A percentile compares a stretch with the other conserved stretches of the same genome.
Evolutionary conservation across 768 basidiomycete genomes (phyloP).

Genomic region (Phaffia australis): DNA sequence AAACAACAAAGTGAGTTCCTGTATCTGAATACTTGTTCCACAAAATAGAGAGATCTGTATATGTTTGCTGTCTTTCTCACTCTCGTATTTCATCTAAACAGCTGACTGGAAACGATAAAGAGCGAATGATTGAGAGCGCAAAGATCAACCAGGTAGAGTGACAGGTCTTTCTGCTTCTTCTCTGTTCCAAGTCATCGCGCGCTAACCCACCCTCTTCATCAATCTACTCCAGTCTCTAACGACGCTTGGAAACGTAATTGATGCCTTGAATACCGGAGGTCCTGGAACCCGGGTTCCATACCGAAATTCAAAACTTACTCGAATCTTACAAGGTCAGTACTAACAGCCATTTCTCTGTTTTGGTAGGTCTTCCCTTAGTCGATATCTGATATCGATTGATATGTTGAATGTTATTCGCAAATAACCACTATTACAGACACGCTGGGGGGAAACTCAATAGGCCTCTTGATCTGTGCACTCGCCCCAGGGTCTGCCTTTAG

Average conservation of each 20-base stretch:
- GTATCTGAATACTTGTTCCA: background rate
- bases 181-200: background rate
- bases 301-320: slow-evolving; percentile 76
- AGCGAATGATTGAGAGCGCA: slow-evolving; percentile 75
- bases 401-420: background rate
- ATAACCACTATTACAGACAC: slow-evolving; percentile 46
- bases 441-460: slow-evolving; percentile 67
- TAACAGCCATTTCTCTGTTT: background rate
- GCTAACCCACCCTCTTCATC: background rate
- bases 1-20: slow-evolving; percentile 61
- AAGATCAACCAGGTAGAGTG: slow-evolving; percentile 72
- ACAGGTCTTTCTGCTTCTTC: background rate
- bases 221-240: slow-evolving; percentile 48
- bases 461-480: slow-evolving; percentile 73
- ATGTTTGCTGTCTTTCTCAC: background rate
- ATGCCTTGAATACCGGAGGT: slow-evolving; percentile 22
- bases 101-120: slow-evolving; percentile 70
- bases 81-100: slow-evolving; percentile 1
- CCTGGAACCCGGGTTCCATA: slow-evolving; percentile 61
- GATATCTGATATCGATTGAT: background rate
- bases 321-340: slow-evolving; percentile 56
- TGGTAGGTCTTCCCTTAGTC: background rate
- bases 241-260: slow-evolving; percentile 59
- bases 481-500: slow-evolving; percentile 72
- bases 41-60: background rate